These are phyloP conservation scores for Scedosporium boydii DNA, from an alignment of 2,329 filamentous ascomycete genomes.

Conservation along the genomic window DNA sequence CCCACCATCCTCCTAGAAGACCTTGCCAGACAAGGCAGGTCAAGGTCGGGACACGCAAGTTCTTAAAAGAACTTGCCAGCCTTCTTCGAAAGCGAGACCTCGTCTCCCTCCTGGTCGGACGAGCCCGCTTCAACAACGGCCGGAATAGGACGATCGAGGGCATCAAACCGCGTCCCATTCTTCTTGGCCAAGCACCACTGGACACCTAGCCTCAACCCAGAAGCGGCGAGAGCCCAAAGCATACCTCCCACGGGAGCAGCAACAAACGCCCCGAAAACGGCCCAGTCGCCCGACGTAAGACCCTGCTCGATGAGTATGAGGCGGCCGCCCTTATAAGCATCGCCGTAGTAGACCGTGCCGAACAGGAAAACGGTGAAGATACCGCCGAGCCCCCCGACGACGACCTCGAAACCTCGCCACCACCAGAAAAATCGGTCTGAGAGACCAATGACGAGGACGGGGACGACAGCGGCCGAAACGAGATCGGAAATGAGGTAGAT, in stretches of 20 bases:
- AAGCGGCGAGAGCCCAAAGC: constrained; percentile 58
- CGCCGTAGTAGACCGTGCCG: constrained; percentile 67
- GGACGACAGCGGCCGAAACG: constrained; percentile 66
- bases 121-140: constrained; percentile 13
- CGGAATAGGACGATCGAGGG: constrained; percentile 16
- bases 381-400: constrained; percentile 67
- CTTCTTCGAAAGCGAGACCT: constrained; percentile 24
- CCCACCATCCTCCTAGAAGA: not conserved
- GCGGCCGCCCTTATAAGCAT: constrained; percentile 50
- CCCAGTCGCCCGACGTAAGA: constrained; percentile 71
- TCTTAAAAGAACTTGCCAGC: constrained; percentile 46
- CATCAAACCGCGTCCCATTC: constrained; percentile 55
- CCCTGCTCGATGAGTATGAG: constrained; percentile 65
- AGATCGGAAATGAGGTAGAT: constrained; percentile 79
- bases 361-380: constrained; percentile 75
- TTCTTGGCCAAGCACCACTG: constrained; percentile 48
- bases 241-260: constrained; percentile 68
- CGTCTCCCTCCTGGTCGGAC: constrained; percentile 14
- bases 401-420: constrained; percentile 73
- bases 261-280: constrained; percentile 73
- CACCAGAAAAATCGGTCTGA: constrained; percentile 58
- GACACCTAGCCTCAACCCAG: constrained; percentile 47
- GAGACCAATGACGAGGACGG: constrained; percentile 65
- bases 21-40: no score
- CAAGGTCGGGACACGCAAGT: not conserved